These are phyloP conservation scores for Poterioochromonas sp. DNA, from an alignment of 352 stramenopile species.

Conservation along the genomic window DNA sequence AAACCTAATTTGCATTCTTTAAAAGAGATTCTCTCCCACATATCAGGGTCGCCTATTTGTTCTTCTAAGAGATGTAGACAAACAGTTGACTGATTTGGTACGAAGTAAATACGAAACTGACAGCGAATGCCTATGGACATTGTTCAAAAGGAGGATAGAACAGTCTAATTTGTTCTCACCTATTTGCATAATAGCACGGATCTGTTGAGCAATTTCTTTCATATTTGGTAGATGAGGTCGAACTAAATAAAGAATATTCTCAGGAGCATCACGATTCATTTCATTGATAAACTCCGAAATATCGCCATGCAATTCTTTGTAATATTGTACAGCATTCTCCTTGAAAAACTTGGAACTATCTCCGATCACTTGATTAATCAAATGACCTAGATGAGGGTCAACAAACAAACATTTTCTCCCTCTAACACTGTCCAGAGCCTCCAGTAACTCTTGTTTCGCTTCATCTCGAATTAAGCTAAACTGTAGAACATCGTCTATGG, in stretches of 20 bases:
- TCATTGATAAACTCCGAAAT: conserved; percentile 44
- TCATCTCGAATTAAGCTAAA: conserved; percentile 66
- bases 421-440: conserved; percentile 47
- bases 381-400: conserved; percentile 63
- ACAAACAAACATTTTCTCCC: conserved; percentile 74
- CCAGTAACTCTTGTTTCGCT: conserved; percentile 68
- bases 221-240: conserved; percentile 61
- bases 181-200: conserved; percentile 35
- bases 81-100: conserved; percentile 73
- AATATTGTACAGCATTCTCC: conserved; percentile 66
- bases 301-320: conserved; percentile 56
- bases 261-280: conserved; percentile 40
- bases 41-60: conserved; percentile 52
- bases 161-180: neutral
- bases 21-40: conserved; percentile 39
- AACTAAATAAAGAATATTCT: conserved; percentile 76
- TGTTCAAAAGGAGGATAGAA: neutral
- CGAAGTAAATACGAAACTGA: conserved; percentile 63
- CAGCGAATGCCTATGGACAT: neutral
- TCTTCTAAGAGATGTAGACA: conserved; percentile 81
- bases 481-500: conserved; percentile 3
- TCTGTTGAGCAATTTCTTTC: conserved; percentile 59
- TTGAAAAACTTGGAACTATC: conserved; percentile 49
- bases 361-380: conserved; percentile 69
- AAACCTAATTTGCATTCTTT: conserved; percentile 82